phyloP scores from a whole-genome alignment of 768 basidiomycete species.

The Boletellus sp. region DNA sequence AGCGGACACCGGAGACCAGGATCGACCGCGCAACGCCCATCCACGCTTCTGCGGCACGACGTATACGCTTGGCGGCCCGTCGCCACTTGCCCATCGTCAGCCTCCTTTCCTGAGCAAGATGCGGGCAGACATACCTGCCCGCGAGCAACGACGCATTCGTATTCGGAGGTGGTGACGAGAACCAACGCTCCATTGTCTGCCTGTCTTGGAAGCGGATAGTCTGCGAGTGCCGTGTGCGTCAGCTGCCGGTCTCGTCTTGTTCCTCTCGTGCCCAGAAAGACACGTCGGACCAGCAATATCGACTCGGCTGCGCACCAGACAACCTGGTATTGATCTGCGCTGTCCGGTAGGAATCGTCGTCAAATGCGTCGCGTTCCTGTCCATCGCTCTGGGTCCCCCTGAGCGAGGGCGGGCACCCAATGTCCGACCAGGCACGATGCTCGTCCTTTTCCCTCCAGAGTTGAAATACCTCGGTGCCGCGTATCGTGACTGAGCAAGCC shows the following conservation, averaged over 20 bases:
- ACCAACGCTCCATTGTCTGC: slow-evolving; percentile 1
- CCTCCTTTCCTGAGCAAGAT: neutral
- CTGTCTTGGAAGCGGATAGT: neutral
- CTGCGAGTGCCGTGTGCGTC: slow-evolving; percentile 9
- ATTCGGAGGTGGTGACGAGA: slow-evolving; percentile 1
- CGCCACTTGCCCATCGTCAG: neutral
- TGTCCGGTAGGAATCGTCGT: slow-evolving; percentile 4
- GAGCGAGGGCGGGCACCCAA: neutral
- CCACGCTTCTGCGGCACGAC: slow-evolving; percentile 21
- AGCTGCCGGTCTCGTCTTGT: slow-evolving; percentile 6
- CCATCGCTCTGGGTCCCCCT: neutral
- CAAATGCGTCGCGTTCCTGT: neutral
- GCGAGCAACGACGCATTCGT: neutral
- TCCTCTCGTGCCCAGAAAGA: neutral
- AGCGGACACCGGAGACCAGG: neutral
- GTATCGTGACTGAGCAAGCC: neutral
- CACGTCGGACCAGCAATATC: neutral
- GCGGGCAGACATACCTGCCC: neutral
- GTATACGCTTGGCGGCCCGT: slow-evolving; percentile 6
- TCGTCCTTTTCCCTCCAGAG: neutral
- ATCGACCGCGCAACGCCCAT: neutral
- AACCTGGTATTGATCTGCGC: slow-evolving; percentile 9
- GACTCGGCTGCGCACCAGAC: neutral
- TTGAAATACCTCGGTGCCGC: neutral
- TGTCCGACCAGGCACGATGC: neutral